Base-by-base conservation (phyloP, 345 rosid genomes). In the Eucalyptus erythrocorys region DNA sequence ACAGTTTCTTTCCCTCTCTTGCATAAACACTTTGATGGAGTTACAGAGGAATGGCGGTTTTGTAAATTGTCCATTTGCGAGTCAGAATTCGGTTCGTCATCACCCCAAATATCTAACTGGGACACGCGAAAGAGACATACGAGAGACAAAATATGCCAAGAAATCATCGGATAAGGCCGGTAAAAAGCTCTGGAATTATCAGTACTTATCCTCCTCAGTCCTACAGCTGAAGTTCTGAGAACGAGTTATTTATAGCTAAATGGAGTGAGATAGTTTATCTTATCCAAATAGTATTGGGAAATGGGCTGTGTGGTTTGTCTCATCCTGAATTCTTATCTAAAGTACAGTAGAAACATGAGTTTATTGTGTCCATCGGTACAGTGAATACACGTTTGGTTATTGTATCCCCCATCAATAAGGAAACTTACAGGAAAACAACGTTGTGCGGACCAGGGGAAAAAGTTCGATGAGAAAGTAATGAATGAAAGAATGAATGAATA, bases 401-500 rank as follows among this genome's bases (percentile, higher is more conserved):
- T 40, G 84, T 40, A 40, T 76, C 84, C 84, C 55, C 57, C 84
- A 21, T 76, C 82, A 76, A 40, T 76, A 76, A 76, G 47, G 15
- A 10, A 21, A 76, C 82, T 37, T 40, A 76, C 24, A 21, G 47
- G 84, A 76, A 76, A 21, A 5, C 84, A 10, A 76, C 82, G 22
- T 76, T 76, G 47, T 76, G 30, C 84, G 24, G 84, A 40, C 53
- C 22, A 86, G 51, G 49, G 14, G 19, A 24, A 32, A 49, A 8
- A 80, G 66, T 85, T 81, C 24, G 8, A 51, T 81, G 84, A 24
- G 6, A 32, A 85, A 24, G 14, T 34, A 90, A 85, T 34, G 64
- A 90, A 88, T 53, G 68, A 91, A 93, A 81, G 88, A 92, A 91
- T 86, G 82, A 76, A 76, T 22, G 81, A 71, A 76, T 37, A 76